Conservation (phyloP, 768 basidiomycete genomes). For the Agrocybe chaxingu region DNA sequence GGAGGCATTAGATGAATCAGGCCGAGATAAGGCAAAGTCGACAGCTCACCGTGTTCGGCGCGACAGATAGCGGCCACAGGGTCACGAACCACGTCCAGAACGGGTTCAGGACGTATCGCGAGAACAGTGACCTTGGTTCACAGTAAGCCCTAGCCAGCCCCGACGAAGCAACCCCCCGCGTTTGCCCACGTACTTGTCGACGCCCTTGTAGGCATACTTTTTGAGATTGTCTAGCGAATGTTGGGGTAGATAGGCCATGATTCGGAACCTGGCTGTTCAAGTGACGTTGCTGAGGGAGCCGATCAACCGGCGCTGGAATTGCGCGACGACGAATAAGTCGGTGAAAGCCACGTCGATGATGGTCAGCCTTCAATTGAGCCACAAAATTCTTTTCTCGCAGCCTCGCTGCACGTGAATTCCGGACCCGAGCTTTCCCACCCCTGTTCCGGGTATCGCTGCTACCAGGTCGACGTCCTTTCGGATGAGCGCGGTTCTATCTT, state of each 20-base stretch:
- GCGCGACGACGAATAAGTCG: too few relatives aligned
- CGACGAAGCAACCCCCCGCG: not conserved
- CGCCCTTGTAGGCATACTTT: conserved; percentile 75
- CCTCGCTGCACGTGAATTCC: too few relatives aligned
- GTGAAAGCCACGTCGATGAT: conserved; percentile 5
- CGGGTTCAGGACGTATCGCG: conserved; percentile 72
- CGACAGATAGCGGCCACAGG: conserved; percentile 79
- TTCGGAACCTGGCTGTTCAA: not conserved
- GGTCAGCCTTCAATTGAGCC: not conserved
- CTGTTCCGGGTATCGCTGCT: too few relatives aligned
- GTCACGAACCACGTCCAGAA: conserved; percentile 94
- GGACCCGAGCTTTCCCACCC: too few relatives aligned
- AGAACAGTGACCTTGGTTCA: conserved; percentile 62
- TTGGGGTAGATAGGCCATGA: conserved; percentile 65
- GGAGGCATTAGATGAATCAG: too few relatives aligned
- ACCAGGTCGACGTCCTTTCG: too few relatives aligned
- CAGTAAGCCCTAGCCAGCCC: conserved; percentile 1
- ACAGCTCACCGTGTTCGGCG: conserved; percentile 80
- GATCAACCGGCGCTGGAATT: too few relatives aligned
- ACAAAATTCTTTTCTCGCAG: too few relatives aligned
- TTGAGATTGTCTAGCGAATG: conserved; percentile 71
- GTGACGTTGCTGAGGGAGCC: too few relatives aligned
- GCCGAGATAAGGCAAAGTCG: not conserved
- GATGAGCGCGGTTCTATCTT: too few relatives aligned
- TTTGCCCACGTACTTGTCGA: conserved; percentile 62